phyloP scores from a whole-genome alignment of 208 protist genomes.

The Naegleria gruberi region DNA sequence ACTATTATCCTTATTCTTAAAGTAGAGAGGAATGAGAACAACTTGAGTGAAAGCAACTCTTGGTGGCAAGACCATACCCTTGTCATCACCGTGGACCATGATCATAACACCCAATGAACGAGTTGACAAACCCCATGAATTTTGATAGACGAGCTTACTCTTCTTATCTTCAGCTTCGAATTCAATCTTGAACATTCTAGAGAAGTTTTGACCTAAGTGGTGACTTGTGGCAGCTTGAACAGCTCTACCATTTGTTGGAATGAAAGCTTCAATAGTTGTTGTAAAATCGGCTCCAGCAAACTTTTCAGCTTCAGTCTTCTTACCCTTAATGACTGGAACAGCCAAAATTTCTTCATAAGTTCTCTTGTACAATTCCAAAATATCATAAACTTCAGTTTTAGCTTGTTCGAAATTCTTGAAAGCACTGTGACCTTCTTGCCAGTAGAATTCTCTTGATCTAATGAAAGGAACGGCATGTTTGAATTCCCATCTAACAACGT shows the following conservation, averaged over 20 bases:
- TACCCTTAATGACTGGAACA: constrained; percentile 88
- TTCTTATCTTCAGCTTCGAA: constrained; percentile 72
- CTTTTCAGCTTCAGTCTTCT: constrained; percentile 97
- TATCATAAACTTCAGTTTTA: constrained; percentile 78
- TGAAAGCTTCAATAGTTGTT: constrained; percentile 96
- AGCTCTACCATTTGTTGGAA: constrained; percentile 85
- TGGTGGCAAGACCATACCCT: constrained; percentile 95
- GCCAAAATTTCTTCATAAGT: constrained; percentile 95
- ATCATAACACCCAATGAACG: constrained; percentile 93
- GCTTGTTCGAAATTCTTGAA: constrained; percentile 84
- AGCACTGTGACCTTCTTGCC: constrained; percentile 96
- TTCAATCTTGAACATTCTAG: constrained; percentile 93
- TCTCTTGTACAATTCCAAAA: constrained; percentile 85
- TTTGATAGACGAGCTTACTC: constrained; percentile 88
- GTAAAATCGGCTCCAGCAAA: constrained; percentile 96
- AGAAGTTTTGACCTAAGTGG: constrained; percentile 93
- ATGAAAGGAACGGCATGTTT: constrained; percentile 97
- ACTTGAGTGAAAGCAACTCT: constrained; percentile 88
- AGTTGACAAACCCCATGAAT: constrained; percentile 97
- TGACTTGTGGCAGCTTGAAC: constrained; percentile 92
- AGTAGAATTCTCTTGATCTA: constrained; percentile 97
- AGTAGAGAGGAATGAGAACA: constrained; percentile 77
- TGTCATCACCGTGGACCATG: constrained; percentile 97
- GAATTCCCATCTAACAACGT: constrained; percentile 99
- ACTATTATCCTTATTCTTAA: constrained; percentile 61